A percentile compares a stretch with the other conserved stretches of the same genome.
Conservation (phyloP, 2,329 filamentous ascomycete genomes). For the Cytospora schulzeri region DNA sequence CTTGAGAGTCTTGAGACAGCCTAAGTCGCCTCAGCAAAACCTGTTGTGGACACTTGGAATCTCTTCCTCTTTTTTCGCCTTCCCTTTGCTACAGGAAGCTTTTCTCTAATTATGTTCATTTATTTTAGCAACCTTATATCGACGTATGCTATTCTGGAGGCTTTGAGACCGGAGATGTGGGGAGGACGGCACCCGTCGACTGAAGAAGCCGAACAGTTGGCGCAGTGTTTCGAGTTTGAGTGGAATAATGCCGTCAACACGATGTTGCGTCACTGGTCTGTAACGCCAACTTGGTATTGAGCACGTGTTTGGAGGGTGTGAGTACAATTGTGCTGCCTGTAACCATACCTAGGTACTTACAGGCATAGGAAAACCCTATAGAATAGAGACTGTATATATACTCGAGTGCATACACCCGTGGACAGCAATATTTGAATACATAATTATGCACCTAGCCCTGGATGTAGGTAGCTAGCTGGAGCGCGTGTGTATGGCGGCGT, state of each 20-base stretch:
- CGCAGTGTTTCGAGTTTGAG: constrained; percentile 64
- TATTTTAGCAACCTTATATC: constrained; percentile 57
- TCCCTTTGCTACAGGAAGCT: neutral
- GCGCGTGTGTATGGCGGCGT: too few species aligned
- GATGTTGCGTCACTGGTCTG: constrained; percentile 70
- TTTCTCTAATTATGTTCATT: neutral
- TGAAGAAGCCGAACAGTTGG: constrained; percentile 60
- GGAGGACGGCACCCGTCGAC: constrained; percentile 57
- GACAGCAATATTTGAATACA: too few species aligned
- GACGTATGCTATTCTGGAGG: constrained; percentile 62
- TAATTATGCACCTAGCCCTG: too few species aligned
- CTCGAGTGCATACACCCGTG: too few species aligned
- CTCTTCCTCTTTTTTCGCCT: neutral
- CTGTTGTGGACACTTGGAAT: neutral
- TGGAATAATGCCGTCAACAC: constrained; percentile 66
- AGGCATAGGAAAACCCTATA: too few species aligned
- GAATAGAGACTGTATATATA: too few species aligned
- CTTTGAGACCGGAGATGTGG: constrained; percentile 70
- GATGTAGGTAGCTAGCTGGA: too few species aligned
- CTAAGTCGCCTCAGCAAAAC: neutral
- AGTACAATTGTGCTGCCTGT: too few species aligned
- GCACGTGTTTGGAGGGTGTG: neutral
- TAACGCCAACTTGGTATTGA: constrained; percentile 59
- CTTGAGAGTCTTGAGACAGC: constrained; percentile 38
- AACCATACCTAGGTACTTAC: too few species aligned